phyloP scores from a whole-genome alignment of 345 rosid genomes.

The Linum lewisii region DNA sequence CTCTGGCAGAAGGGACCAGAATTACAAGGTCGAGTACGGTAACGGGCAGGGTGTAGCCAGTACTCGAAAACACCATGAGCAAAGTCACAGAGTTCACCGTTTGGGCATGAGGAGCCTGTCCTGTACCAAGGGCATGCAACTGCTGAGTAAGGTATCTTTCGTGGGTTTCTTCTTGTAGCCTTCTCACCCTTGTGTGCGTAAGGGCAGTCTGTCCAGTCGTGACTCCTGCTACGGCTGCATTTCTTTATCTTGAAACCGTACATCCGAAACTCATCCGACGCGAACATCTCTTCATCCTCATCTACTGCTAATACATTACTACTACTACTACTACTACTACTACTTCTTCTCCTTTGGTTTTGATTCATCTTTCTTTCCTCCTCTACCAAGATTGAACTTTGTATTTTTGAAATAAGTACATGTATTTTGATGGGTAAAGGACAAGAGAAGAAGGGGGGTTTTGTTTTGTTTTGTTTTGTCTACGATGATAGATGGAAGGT shows the following conservation, averaged over 20 bases:
- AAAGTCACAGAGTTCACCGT: slow-evolving; percentile 16
- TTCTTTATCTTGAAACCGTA: slow-evolving; percentile 20
- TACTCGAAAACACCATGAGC: slow-evolving; percentile 28
- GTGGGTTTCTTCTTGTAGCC: slow-evolving; percentile 22
- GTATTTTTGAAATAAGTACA: too few relatives aligned
- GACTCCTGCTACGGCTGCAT: slow-evolving; percentile 19
- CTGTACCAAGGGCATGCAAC: slow-evolving; percentile 20
- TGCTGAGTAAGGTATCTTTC: slow-evolving; percentile 10
- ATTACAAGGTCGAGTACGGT: slow-evolving; percentile 25
- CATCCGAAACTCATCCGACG: slow-evolving; percentile 25
- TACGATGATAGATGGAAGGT: too few relatives aligned
- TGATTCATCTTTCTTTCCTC: too few relatives aligned
- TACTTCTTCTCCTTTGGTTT: too few relatives aligned
- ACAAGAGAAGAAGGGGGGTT: too few relatives aligned
- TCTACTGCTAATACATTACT: too few relatives aligned
- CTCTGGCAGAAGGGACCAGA: slow-evolving; percentile 21
- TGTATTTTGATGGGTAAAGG: too few relatives aligned
- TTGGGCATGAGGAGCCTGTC: slow-evolving; percentile 14
- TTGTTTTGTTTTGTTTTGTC: too few relatives aligned
- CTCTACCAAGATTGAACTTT: too few relatives aligned
- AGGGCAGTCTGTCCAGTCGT: slow-evolving; percentile 28
- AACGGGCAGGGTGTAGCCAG: slow-evolving; percentile 23
- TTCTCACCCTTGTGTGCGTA: slow-evolving; percentile 25
- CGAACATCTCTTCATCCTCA: slow-evolving; percentile 9
- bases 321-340: too few relatives aligned